A percentile compares a stretch with the other conserved stretches of the same genome.
These are phyloP conservation scores for Apiospora phragmitis DNA, from an alignment of 2,329 filamentous ascomycete species.

Conservation along the genomic window DNA sequence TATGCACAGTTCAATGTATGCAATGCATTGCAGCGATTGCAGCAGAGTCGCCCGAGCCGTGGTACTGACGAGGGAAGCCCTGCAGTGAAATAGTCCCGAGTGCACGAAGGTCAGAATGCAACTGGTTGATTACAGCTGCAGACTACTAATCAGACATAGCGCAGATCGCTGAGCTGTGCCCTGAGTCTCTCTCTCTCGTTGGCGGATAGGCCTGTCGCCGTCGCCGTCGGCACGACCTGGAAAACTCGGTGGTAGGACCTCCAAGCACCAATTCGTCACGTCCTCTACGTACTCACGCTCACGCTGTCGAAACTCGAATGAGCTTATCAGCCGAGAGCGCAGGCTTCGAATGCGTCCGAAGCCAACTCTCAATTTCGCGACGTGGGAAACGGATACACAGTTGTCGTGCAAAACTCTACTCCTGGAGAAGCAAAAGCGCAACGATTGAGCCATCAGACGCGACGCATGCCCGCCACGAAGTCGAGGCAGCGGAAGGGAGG, in stretches of 20 bases:
- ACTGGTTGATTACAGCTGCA: background rate
- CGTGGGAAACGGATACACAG: background rate
- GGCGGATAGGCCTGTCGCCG: background rate
- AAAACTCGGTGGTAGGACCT: background rate
- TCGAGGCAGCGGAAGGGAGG: background rate
- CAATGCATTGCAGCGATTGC: background rate
- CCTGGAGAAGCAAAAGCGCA: background rate
- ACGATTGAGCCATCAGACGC: background rate
- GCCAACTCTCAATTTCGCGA: background rate
- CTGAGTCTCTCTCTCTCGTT: background rate
- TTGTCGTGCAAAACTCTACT: background rate
- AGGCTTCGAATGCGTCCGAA: background rate
- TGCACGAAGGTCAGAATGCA: background rate
- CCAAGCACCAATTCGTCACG: background rate
- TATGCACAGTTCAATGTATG: background rate
- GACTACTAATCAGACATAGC: background rate
- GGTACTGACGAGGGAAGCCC: background rate
- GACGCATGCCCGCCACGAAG: background rate
- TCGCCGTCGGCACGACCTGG: background rate
- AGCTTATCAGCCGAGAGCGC: background rate
- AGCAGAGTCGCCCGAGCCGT: background rate
- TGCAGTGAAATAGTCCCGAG: background rate
- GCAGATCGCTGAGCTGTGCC: background rate
- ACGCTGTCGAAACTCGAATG: background rate
- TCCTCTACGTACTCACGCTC: background rate